Conservation (phyloP, 208 protist genomes). For the Angomonas desouzai region DNA sequence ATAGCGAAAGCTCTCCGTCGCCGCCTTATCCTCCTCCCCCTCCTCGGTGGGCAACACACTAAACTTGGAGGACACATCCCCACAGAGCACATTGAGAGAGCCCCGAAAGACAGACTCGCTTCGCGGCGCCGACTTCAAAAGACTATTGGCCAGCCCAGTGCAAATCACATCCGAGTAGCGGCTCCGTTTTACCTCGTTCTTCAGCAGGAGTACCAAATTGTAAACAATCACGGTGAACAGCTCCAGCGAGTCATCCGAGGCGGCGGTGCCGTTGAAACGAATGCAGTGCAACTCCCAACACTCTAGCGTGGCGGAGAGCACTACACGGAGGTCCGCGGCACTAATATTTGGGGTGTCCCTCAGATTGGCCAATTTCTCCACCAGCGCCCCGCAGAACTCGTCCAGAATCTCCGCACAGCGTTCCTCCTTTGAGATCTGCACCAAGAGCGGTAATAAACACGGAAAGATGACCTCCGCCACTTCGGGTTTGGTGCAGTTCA, state of each 20-base stretch:
- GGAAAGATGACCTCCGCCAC: conserved; percentile 78
- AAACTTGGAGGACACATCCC: conserved; percentile 21
- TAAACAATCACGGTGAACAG: conserved; percentile 65
- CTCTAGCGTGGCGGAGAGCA: conserved; percentile 57
- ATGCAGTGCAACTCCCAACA: conserved; percentile 85
- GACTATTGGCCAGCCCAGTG: conserved; percentile 26
- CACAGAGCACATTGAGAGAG: conserved; percentile 48
- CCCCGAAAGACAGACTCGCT: conserved; percentile 36
- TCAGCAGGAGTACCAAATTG: conserved; percentile 32
- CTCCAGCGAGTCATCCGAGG: conserved; percentile 44
- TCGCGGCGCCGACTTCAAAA: conserved; percentile 44
- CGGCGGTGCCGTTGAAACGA: conserved; percentile 37
- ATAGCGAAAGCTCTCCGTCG: conserved; percentile 27
- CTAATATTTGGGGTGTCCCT: conserved; percentile 58
- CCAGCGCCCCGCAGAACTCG: conserved; percentile 76
- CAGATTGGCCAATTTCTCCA: conserved; percentile 50
- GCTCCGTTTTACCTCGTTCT: conserved; percentile 26
- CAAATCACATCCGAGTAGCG: conserved; percentile 33
- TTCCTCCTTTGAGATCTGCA: conserved; percentile 65
- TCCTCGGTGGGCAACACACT: conserved; percentile 23
- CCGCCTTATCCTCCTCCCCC: background rate
- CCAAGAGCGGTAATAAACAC: conserved; percentile 73
- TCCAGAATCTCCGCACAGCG: conserved; percentile 56
- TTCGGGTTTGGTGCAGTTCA: conserved; percentile 45
- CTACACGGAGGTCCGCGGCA: conserved; percentile 50